These are phyloP conservation scores for Lepiota brunneoincarnata DNA, from an alignment of 768 basidiomycete genomes.

Conservation along the genomic window DNA sequence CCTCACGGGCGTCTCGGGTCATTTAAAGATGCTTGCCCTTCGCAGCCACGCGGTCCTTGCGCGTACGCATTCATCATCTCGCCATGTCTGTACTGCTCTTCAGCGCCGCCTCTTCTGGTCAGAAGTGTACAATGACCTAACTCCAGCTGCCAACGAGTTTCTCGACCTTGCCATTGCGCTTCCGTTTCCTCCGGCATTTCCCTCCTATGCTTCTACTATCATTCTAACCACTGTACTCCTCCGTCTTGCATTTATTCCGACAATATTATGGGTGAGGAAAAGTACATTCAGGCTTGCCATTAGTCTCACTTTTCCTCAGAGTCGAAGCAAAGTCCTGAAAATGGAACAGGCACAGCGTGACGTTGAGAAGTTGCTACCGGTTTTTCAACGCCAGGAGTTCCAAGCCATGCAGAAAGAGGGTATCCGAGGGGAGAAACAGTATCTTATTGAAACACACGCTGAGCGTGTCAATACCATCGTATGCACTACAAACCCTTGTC, in stretches of 20 bases:
- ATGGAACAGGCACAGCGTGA: constrained; percentile 58
- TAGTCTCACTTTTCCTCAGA: constrained; percentile 35
- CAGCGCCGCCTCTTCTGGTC: constrained; percentile 7
- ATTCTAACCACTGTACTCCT: constrained; percentile 62
- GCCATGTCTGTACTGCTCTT: not conserved
- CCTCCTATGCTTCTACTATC: constrained; percentile 74
- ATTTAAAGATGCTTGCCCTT: constrained; percentile 11
- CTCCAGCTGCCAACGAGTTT: constrained; percentile 57
- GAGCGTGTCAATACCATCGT: constrained; percentile 50
- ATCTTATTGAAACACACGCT: constrained; percentile 44
- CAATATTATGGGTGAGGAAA: constrained; percentile 71
- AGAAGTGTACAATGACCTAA: constrained; percentile 18
- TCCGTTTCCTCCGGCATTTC: constrained; percentile 66
- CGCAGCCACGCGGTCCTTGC: constrained; percentile 10
- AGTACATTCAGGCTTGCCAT: not conserved
- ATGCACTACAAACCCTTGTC: constrained; percentile 16
- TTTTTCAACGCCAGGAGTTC: constrained; percentile 38
- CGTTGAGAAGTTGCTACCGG: constrained; percentile 46
- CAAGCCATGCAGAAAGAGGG: constrained; percentile 54
- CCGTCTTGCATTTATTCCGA: constrained; percentile 63
- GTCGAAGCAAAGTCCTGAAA: constrained; percentile 56
- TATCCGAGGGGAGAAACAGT: constrained; percentile 53
- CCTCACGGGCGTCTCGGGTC: not conserved
- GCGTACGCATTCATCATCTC: constrained; percentile 1
- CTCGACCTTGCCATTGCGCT: constrained; percentile 74